Conservation (phyloP, 352 stramenopile species). For the Globisporangium solare region DNA sequence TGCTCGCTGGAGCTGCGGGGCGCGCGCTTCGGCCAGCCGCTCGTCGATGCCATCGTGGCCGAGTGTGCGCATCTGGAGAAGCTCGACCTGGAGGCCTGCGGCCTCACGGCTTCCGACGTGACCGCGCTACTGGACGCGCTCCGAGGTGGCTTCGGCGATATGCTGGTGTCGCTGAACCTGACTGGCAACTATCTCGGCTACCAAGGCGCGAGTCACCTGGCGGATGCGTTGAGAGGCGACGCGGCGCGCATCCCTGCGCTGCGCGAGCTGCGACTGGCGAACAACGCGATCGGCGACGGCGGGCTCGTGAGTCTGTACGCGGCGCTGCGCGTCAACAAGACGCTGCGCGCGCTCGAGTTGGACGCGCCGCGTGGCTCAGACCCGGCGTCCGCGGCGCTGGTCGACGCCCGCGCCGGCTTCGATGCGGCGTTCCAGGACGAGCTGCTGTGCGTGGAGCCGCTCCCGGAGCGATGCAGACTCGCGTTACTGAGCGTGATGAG, state of each 20-base stretch:
- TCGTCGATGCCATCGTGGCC: neutral
- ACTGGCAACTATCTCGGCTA: conserved; percentile 7
- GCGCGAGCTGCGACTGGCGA: conserved; percentile 1
- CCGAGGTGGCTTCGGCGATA: conserved; percentile 1
- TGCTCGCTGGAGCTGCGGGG: conserved; percentile 7
- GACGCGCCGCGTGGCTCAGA: neutral
- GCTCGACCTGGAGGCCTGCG: conserved; percentile 9
- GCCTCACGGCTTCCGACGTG: neutral
- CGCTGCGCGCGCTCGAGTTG: conserved; percentile 7
- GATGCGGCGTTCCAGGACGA: neutral
- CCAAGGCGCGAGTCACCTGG: neutral
- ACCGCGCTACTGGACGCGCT: neutral
- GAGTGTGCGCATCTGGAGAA: conserved; percentile 8
- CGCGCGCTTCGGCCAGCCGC: neutral
- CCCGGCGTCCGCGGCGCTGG: neutral
- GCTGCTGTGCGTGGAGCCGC: neutral
- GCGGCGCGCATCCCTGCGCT: neutral
- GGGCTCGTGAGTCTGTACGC: neutral
- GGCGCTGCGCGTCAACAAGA: conserved; percentile 7
- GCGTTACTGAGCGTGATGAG: conserved; percentile 4
- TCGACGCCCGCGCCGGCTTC: neutral
- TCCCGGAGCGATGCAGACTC: neutral
- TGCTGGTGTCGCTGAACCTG: conserved; percentile 9
- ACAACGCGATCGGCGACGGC: conserved; percentile 1
- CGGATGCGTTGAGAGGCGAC: neutral